phyloP scores from a whole-genome alignment of 108 stramenopile species.

The Asterionellopsis glacialis region DNA sequence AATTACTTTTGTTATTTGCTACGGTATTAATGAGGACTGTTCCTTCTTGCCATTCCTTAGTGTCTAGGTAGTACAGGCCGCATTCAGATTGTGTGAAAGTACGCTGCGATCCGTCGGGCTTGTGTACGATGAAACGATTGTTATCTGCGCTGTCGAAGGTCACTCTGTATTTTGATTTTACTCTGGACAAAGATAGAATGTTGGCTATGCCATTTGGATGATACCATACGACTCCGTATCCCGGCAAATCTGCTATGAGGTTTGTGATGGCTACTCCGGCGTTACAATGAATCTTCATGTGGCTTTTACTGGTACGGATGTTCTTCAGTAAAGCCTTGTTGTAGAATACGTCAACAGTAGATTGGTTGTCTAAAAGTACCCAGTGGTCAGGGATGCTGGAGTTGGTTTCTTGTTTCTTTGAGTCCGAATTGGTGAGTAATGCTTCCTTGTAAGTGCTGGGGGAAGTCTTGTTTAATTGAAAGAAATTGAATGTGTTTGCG shows the following conservation, averaged over 20 bases:
- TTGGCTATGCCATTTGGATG: constrained; percentile 33
- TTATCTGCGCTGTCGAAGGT: constrained; percentile 21
- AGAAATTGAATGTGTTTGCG: no score
- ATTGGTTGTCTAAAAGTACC: constrained; percentile 42
- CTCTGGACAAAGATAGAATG: constrained; percentile 26
- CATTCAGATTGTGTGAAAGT: no score
- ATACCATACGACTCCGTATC: constrained; percentile 40
- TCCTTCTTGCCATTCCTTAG: neutral
- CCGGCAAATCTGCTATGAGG: constrained; percentile 12
- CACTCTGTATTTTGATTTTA: constrained; percentile 11
- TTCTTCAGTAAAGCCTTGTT: constrained; percentile 19
- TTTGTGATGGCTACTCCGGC: constrained; percentile 12
- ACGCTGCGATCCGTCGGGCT: neutral
- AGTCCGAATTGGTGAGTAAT: no score
- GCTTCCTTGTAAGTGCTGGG: no score
- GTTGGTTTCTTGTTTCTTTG: no score
- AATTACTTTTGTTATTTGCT: no score
- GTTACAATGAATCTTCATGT: constrained; percentile 18
- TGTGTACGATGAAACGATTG: constrained; percentile 9
- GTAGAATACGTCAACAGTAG: constrained; percentile 33
- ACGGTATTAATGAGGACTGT: neutral
- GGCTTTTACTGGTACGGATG: neutral
- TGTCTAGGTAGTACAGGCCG: constrained; percentile 4
- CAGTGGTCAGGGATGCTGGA: no score
- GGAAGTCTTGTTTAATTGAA: no score